Conservation (phyloP, 208 protist genomes). For the Trichomonas tenax region DNA sequence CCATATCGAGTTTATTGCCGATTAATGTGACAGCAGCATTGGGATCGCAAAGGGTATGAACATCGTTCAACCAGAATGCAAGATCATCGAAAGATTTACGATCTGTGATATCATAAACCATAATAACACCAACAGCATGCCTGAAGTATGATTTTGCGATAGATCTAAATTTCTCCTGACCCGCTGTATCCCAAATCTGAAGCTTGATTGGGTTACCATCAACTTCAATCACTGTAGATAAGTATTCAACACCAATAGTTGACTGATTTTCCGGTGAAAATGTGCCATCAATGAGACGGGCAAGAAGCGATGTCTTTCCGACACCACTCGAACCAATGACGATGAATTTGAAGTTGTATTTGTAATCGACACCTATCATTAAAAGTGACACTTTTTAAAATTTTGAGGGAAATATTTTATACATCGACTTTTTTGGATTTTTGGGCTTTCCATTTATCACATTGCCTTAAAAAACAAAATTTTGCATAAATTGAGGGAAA, state of each 20-base stretch:
- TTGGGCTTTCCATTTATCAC: too few species aligned
- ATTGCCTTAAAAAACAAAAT: too few species aligned
- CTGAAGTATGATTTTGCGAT: conserved; percentile 12
- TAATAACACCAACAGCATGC: neutral
- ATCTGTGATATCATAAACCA: conserved; percentile 5
- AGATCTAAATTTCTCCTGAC: neutral
- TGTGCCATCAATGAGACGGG: neutral
- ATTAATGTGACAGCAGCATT: neutral
- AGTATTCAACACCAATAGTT: conserved; percentile 17
- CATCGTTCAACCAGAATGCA: neutral
- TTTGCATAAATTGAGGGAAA: too few species aligned
- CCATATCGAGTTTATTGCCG: neutral
- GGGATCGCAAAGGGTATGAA: neutral
- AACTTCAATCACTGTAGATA: neutral
- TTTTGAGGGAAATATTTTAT: neutral
- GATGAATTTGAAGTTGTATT: conserved; percentile 10
- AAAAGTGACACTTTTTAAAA: neutral
- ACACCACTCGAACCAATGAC: conserved; percentile 1
- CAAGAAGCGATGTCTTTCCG: neutral
- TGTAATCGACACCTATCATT: neutral
- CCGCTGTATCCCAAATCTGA: conserved; percentile 6
- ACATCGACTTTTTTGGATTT: neutral
- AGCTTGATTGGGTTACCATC: neutral
- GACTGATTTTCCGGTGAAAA: neutral
- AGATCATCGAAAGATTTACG: conserved; percentile 8